Base-by-base conservation (phyloP, 345 rosid genomes). In the Hibiscus syriacus region DNA sequence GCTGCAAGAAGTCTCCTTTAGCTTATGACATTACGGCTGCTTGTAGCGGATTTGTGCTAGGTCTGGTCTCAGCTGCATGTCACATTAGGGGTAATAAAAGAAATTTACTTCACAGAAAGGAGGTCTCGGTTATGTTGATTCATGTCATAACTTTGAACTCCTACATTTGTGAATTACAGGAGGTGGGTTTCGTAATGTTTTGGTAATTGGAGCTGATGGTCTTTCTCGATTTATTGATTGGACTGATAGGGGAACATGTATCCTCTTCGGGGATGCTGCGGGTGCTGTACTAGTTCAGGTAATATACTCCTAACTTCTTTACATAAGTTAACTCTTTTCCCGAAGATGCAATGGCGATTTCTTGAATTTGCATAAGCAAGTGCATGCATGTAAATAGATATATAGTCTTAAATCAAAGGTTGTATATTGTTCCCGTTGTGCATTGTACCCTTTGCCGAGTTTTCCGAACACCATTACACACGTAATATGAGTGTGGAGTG, bases 11-110 rank as follows among this genome's bases (percentile, higher is more conserved):
- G 53, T 75, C 97, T n/a, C n/a, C 38, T n/a, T 76, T 93, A 82
- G 84, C 98, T 3, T 93, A 90, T 61, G 98, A 93, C 72, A 93
- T 93, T 56, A 90, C 97, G 55, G 98, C 95, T 67, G 98, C 97
- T 32, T 93, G 97, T 68, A 90, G 98, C 66, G 97, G 98, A 76
- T 93, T 90, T 75, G 73, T 93, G 66, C 68, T 93, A 79, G 98
- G 98, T 75, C 77, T 93, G 56, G 80, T 93, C 68, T 93, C 98
- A 36, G 98, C 97, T 74, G 87, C 95, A 76, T 85, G 96, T 79
- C 95, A 93, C 79, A 90, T 93, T 71, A 81, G 97, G 69, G 98
- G 98, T 93, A 81, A 77, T 48, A 32, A 73, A 57, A 53, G 54
- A 25, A 49, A 55, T 78, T 34, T 27, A 45, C 45, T 70, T 41